These are phyloP conservation scores for Eucalyptus regnans DNA, from an alignment of 345 rosid genomes.

Conservation along the genomic window DNA sequence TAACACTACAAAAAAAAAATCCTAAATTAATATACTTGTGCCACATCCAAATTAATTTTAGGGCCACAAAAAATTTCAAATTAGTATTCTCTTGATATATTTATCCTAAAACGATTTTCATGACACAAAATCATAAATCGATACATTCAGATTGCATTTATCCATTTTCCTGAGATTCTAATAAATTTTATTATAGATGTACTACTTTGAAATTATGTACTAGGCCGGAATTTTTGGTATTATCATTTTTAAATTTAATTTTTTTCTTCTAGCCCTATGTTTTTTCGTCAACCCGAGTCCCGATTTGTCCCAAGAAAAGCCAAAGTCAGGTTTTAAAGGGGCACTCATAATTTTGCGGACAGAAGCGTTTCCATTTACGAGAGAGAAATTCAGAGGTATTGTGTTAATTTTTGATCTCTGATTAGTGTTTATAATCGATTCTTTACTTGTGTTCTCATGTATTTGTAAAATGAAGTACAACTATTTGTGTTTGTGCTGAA, in stretches of 20 bases:
- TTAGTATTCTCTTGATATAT: too few relatives aligned
- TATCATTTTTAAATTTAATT: too few relatives aligned
- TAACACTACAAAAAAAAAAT: too few relatives aligned
- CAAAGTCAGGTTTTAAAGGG: background rate
- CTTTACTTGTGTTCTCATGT: background rate
- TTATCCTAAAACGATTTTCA: too few relatives aligned
- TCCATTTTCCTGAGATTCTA: background rate
- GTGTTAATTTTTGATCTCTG: background rate
- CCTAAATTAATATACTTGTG: background rate
- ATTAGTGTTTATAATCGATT: background rate
- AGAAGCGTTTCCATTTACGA: background rate
- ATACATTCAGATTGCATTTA: accelerated
- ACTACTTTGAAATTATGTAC: background rate
- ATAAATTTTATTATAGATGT: too few relatives aligned
- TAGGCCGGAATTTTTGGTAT: background rate
- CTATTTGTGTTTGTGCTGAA: background rate
- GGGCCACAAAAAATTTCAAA: too few relatives aligned
- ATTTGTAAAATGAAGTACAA: background rate
- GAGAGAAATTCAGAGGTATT: too few relatives aligned
- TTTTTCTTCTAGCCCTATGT: background rate
- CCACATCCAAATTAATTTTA: too few relatives aligned
- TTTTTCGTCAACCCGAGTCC: background rate
- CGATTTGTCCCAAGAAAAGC: background rate
- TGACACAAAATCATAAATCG: too few relatives aligned
- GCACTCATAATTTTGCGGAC: background rate